Evolutionary conservation across 2,329 filamentous ascomycete genomes (phyloP).

Genomic region (Fusarium sp.): DNA sequence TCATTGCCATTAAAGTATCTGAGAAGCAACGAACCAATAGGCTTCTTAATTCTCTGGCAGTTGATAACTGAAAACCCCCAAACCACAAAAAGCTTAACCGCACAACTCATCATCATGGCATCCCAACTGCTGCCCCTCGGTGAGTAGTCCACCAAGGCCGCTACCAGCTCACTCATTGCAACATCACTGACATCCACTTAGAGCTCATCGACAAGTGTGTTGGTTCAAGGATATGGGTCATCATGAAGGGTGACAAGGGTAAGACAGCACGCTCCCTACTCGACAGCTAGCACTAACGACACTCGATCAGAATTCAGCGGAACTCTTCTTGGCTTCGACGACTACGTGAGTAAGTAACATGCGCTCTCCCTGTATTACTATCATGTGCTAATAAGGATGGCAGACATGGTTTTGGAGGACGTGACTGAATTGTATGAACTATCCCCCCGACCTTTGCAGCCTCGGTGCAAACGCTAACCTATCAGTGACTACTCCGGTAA

Average conservation of each 20-base stretch:
- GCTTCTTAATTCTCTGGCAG: neutral
- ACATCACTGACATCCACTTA: constrained; percentile 53
- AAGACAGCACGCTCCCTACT: constrained; percentile 2
- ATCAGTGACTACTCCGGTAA: constrained; percentile 90
- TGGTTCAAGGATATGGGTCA: constrained; percentile 96
- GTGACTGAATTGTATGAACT: constrained; percentile 89
- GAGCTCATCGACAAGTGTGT: constrained; percentile 99
- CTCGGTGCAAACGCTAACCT: constrained; percentile 35
- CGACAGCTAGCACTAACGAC: constrained; percentile 23
- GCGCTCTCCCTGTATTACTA: too few relatives aligned
- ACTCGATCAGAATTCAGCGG: constrained; percentile 85
- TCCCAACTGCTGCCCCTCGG: constrained; percentile 80
- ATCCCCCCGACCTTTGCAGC: neutral
- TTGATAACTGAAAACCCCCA: neutral
- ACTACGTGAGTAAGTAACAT: constrained; percentile 94
- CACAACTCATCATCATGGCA: constrained; percentile 64
- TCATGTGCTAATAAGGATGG: constrained; percentile 38
- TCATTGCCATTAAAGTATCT: neutral
- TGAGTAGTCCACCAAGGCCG: constrained; percentile 50
- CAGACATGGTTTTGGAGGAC: constrained; percentile 98
- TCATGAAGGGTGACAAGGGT: constrained; percentile 99
- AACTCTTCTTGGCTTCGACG: constrained; percentile 94
- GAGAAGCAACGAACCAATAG: neutral
- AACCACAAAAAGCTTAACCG: constrained; percentile 3
- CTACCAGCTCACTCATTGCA: neutral